Percentiles rank a stretch among this genome's conserved stretches.
Conservation (phyloP, 2,329 filamentous ascomycete genomes). For the Parasarocladium wereldwijsianum region DNA sequence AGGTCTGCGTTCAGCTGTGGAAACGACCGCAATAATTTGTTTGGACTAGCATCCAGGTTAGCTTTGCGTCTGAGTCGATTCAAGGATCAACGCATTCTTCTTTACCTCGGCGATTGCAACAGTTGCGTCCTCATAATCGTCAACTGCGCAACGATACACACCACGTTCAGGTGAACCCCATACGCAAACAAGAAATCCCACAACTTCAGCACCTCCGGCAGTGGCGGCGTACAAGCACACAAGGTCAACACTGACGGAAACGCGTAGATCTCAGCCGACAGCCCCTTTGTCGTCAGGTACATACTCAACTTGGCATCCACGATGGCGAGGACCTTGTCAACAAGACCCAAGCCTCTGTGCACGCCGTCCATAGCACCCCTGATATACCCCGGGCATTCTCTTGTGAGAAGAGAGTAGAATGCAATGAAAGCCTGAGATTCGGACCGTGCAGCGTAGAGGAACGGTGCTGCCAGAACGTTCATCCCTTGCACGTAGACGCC, state of each 20-base stretch:
- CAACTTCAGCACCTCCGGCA: conserved; percentile 81
- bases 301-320: conserved; percentile 78
- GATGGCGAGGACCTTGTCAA: conserved; percentile 82
- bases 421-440: conserved; percentile 90
- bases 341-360: conserved; percentile 76
- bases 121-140: conserved; percentile 78
- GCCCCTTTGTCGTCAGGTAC: conserved; percentile 71
- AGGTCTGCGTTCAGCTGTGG: conserved; percentile 70
- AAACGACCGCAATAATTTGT: conserved; percentile 79
- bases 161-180: conserved; percentile 82
- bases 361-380: conserved; percentile 95
- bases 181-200: conserved; percentile 99
- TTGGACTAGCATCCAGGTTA: conserved; percentile 49
- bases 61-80: neutral
- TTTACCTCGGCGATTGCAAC: conserved; percentile 68
- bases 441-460: conserved; percentile 85
- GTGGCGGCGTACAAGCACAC: conserved; percentile 85
- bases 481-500: conserved; percentile 96
- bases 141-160: conserved; percentile 92
- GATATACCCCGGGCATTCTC: conserved; percentile 86
- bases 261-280: conserved; percentile 89
- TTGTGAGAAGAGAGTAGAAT: conserved; percentile 75
- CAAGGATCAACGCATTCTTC: no score
- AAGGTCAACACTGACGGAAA: conserved; percentile 91
- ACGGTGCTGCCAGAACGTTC: conserved; percentile 94